Base-by-base conservation (phyloP, 108 stramenopile genomes). In the Mayamaea pseudoterrestris region DNA sequence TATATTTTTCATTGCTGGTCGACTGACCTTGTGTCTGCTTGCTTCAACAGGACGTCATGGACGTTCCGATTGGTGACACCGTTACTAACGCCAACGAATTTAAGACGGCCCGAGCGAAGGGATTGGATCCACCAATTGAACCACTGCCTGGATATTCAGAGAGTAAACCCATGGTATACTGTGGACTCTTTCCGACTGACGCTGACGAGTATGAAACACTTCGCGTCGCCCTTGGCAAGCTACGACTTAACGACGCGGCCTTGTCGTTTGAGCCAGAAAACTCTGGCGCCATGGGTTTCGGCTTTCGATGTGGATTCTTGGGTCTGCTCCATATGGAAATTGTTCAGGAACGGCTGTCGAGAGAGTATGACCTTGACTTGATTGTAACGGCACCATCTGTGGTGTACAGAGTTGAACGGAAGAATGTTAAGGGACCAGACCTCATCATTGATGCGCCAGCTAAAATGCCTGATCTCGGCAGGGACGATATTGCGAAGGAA, bases 311-410 rank as follows among this genome's bases (percentile, higher is more conserved):
- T 50, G 96, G 98, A 0, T 99, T 99, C 58, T 71, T 99, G 31
- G 98, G 98, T 20, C 64, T 97, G 30, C 63, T 99, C 35, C 98
- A 99, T 65, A 99, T 97, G 96, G 98, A 99, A 58, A 90, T 99
- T 52, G 71, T 99, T 9, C 86, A 95, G 41, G 94, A 99, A 68
- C 67, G 98, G n/a, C 60, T 96, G 14, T 70, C 69, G 30, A 65
- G 96, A 37, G 97, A 98, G 58, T 95, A 94, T 60, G 85, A 82
- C 60, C 52, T 95, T 27, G 95, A 95, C 54, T 60, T 99, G 34
- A 95, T 99, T 47, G 90, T 94, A 52, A 99, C 98, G 2, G 96
- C 98, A 17, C 98, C 98, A 2, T 79, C 87, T 30, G 96, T 97
- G 27, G 94, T 96, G 12, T 99, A 97, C 72, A 83, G 78, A 55